Evolutionary conservation across 192 early-diverging fungal species (phyloP).

Genomic region (Coemansia sp.): DNA sequence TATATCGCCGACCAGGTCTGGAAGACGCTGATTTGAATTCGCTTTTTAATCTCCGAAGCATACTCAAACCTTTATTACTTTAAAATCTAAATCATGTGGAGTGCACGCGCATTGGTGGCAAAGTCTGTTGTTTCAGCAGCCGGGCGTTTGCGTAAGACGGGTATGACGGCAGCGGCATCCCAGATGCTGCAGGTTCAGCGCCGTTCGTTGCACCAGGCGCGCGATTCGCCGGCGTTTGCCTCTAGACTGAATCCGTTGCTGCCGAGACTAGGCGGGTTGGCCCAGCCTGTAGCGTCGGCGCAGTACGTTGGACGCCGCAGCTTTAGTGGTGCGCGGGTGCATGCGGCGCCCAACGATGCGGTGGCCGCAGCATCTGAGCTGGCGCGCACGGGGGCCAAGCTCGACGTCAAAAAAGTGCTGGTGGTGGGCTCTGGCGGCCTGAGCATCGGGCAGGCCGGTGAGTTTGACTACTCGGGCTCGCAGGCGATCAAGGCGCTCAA

Average conservation of each 20-base stretch:
- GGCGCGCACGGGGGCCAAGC: conserved; percentile 48
- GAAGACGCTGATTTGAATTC: conserved; percentile 44
- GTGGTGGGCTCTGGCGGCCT: conserved; percentile 95
- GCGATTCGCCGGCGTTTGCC: not conserved
- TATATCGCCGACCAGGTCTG: conserved; percentile 56
- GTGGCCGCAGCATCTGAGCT: conserved; percentile 41
- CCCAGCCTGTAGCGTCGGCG: not conserved
- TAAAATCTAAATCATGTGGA: conserved; percentile 22
- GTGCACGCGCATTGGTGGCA: conserved; percentile 21
- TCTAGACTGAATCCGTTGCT: not conserved
- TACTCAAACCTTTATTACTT: not conserved
- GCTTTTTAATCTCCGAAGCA: not conserved
- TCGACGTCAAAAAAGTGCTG: conserved; percentile 80
- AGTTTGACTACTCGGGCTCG: conserved; percentile 98
- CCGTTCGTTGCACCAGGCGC: not conserved
- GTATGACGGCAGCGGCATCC: conserved; percentile 1
- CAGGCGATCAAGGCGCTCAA: conserved; percentile 97
- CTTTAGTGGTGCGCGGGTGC: conserved; percentile 36
- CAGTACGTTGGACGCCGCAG: conserved; percentile 32
- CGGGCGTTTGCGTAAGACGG: not conserved
- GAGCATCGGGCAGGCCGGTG: conserved; percentile 96
- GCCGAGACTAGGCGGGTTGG: not conserved
- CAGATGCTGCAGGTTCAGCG: not conserved
- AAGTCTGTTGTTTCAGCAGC: conserved; percentile 4
- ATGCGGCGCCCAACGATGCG: conserved; percentile 23